Base-by-base conservation (phyloP, 148 eudicot species). In the Rheum nobile region DNA sequence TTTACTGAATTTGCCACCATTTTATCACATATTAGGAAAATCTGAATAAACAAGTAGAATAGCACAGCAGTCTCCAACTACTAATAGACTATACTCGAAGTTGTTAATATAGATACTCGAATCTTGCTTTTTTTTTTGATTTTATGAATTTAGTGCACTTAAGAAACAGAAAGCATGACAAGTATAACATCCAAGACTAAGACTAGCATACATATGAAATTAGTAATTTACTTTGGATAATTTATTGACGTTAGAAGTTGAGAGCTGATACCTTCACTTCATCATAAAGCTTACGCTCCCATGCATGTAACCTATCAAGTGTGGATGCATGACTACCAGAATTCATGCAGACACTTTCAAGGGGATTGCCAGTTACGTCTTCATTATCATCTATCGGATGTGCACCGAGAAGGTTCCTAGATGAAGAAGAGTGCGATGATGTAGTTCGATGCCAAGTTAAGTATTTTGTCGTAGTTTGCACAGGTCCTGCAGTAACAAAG, bases 321-420 rank as follows among this genome's bases (percentile, higher is more conserved):
- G 97, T 94, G 75, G 98, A 94, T 68, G 97, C 98, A 79, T 94
- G 98, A 75, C 97, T 89, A 71, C 97, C 96, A 17, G 97, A 88
- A 77, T 76, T 79, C 97, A 84, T 89, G 81, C 84, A 84, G 70
- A 85, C 85, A 80, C 82, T 83, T 70, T 89, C 96, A 76, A 89
- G 88, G 74, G 88, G 80, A 78, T 80, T 89, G 71, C 78, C 80
- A 8, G 83, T 79, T 69, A 80, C 74, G 73, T 94, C 96, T 76
- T 87, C 97, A 37, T 71, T 75, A 80, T 86, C 91, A 73, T 89
- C 97, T 75, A 79, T 78, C 14, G 90, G 73, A 78, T 84, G 84
- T 67, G 88, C 78, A 75, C 85, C 88, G 41, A 82, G 86, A 71
- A 82, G 88, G 78, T 89, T 85, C 82, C 90, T 83, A 34, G 94